A percentile compares a stretch with the other conserved stretches of the same genome.
Conservation (phyloP, 78 protist species). For the Dictyostelium intermedium region DNA sequence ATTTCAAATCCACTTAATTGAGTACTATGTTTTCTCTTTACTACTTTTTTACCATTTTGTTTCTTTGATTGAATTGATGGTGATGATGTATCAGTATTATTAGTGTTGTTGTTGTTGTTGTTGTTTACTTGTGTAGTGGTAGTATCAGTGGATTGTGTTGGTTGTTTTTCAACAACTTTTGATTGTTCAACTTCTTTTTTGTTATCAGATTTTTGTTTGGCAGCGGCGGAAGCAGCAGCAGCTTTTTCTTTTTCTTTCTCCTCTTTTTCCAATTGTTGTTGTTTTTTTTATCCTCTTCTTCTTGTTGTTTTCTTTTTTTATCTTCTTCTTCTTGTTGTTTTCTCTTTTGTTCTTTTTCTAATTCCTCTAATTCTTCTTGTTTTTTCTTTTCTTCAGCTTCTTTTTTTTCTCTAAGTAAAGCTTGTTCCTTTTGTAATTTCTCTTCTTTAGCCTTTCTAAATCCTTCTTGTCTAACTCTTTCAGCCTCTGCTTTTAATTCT, state of each 20-base stretch:
- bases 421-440: neutral
- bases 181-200: neutral
- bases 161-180: neutral
- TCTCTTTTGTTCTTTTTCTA: neutral
- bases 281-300: neutral
- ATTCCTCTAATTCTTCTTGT: neutral
- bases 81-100: neutral
- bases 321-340: neutral
- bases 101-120: neutral
- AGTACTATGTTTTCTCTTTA: constrained; percentile 63
- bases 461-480: constrained; percentile 9
- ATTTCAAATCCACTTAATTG: constrained; percentile 42
- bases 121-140: neutral
- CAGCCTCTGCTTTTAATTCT: neutral
- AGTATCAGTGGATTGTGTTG: neutral
- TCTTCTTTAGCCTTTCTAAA: neutral
- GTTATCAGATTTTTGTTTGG: neutral
- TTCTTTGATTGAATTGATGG: neutral
- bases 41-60: constrained; percentile 1
- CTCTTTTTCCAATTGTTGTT: neutral
- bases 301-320: neutral
- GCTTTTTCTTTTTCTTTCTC: constrained; percentile 7
- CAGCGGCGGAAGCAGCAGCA: neutral
- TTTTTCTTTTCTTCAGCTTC: neutral
- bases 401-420: neutral